phyloP scores from a whole-genome alignment of 495 filamentous ascomycete species.

The Penicillium longicatenatum region DNA sequence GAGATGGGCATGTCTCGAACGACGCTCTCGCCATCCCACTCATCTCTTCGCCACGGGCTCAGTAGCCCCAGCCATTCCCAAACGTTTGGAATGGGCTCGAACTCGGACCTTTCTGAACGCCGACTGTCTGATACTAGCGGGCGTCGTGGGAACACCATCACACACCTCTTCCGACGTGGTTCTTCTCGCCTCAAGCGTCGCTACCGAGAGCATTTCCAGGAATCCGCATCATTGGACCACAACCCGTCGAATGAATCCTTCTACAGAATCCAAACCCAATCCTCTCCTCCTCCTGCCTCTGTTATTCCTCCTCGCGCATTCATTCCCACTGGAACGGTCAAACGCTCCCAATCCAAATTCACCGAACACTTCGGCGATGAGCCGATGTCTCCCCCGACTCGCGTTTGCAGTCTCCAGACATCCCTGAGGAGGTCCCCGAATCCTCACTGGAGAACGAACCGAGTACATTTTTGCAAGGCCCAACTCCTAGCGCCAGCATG shows the following conservation, averaged over 20 bases:
- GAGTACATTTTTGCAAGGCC: constrained; percentile 21
- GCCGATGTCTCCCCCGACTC: constrained; percentile 82
- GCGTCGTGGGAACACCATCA: constrained; percentile 51
- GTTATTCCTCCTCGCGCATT: constrained; percentile 42
- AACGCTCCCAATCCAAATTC: constrained; percentile 86
- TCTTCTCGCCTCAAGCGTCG: constrained; percentile 58
- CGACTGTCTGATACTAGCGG: constrained; percentile 52
- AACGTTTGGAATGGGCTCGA: constrained; percentile 50
- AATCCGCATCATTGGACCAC: constrained; percentile 62
- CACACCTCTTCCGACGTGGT: constrained; percentile 73
- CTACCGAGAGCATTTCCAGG: constrained; percentile 57
- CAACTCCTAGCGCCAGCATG: constrained; percentile 28
- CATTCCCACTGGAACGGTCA: constrained; percentile 57
- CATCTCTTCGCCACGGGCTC: constrained; percentile 53
- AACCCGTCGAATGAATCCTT: constrained; percentile 87
- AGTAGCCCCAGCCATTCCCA: constrained; percentile 57
- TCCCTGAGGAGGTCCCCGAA: constrained; percentile 38
- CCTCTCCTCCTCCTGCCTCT: constrained; percentile 34
- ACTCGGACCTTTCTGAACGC: constrained; percentile 49
- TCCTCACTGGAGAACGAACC: constrained; percentile 29
- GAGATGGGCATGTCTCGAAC: constrained; percentile 54
- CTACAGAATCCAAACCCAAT: constrained; percentile 47
- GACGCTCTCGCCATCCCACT: constrained; percentile 57
- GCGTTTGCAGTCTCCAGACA: constrained; percentile 65
- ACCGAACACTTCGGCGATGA: constrained; percentile 89